Conservation (phyloP, 2,329 filamentous ascomycete species). For the Camillea tinctor region DNA sequence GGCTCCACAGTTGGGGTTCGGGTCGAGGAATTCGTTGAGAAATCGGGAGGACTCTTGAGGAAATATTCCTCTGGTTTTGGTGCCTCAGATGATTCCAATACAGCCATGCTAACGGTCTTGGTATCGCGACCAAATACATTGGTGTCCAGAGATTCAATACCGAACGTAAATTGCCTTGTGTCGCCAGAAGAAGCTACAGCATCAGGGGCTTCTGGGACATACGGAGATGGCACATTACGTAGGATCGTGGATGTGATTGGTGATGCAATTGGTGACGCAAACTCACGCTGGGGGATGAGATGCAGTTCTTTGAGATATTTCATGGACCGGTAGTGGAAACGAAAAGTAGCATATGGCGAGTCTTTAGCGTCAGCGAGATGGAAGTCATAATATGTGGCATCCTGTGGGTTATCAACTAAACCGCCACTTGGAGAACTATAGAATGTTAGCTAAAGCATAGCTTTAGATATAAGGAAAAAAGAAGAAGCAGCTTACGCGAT, state of each 20-base stretch:
- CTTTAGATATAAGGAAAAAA: neutral
- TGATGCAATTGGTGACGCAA: slow-evolving; percentile 1
- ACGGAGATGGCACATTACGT: neutral
- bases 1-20: neutral
- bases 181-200: slow-evolving; percentile 1
- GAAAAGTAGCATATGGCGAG: slow-evolving; percentile 51
- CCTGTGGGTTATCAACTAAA: slow-evolving; percentile 49
- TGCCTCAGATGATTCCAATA: slow-evolving; percentile 4
- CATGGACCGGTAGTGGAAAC: slow-evolving; percentile 57
- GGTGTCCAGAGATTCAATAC: slow-evolving; percentile 10
- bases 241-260: slow-evolving; percentile 5
- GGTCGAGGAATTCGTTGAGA: slow-evolving; percentile 5
- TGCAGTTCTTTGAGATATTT: slow-evolving; percentile 47
- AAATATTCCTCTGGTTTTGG: slow-evolving; percentile 12
- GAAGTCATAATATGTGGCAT: slow-evolving; percentile 53
- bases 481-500: slow-evolving; percentile 45
- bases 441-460: slow-evolving; percentile 11
- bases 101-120: slow-evolving; percentile 1
- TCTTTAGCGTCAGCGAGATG: slow-evolving; percentile 50
- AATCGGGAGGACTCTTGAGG: slow-evolving; percentile 16
- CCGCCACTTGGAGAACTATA: slow-evolving; percentile 53
- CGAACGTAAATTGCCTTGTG: slow-evolving; percentile 17
- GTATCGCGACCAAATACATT: slow-evolving; percentile 10
- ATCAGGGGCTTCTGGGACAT: neutral
- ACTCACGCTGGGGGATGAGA: slow-evolving; percentile 39